Evolutionary conservation across 768 basidiomycete species (phyloP).

Genomic region (Panaeolus cyanescens): DNA sequence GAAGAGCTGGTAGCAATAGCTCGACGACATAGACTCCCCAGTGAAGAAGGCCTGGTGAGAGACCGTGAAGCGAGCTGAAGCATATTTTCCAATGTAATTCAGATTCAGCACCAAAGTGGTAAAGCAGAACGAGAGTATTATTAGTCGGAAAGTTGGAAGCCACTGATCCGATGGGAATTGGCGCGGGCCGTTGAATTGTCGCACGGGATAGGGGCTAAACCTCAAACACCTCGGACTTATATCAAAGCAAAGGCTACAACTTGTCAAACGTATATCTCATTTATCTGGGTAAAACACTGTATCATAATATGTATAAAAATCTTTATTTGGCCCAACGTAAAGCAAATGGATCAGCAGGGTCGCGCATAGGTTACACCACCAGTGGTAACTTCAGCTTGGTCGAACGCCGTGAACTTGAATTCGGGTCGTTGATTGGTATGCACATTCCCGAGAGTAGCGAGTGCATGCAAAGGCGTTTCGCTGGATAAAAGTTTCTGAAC

Average conservation of each 20-base stretch:
- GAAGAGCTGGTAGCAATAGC: conserved; percentile 17
- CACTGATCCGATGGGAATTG: no score
- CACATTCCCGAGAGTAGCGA: conserved; percentile 38
- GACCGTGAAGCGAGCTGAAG: not conserved
- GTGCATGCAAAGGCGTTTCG: conserved; percentile 50
- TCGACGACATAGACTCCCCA: not conserved
- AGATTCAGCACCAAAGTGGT: not conserved
- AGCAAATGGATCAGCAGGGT: not conserved
- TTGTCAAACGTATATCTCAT: no score
- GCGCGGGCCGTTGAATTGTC: no score
- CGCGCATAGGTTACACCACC: not conserved
- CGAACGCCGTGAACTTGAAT: not conserved
- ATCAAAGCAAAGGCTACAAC: no score
- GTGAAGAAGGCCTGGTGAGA: not conserved
- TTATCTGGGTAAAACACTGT: no score
- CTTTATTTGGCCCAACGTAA: no score
- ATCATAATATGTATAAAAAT: no score
- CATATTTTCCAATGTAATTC: not conserved
- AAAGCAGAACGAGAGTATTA: not conserved
- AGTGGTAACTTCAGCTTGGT: not conserved
- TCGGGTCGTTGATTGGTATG: conserved; percentile 6
- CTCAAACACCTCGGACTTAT: conserved; percentile 10
- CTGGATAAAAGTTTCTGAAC: conserved; percentile 56
- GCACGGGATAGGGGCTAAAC: no score
- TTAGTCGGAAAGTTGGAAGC: no score